Evolutionary conservation across 768 basidiomycete genomes (phyloP), one percentile per base, ranked within the genome.

Genomic region (Pholiota molesta): DNA sequence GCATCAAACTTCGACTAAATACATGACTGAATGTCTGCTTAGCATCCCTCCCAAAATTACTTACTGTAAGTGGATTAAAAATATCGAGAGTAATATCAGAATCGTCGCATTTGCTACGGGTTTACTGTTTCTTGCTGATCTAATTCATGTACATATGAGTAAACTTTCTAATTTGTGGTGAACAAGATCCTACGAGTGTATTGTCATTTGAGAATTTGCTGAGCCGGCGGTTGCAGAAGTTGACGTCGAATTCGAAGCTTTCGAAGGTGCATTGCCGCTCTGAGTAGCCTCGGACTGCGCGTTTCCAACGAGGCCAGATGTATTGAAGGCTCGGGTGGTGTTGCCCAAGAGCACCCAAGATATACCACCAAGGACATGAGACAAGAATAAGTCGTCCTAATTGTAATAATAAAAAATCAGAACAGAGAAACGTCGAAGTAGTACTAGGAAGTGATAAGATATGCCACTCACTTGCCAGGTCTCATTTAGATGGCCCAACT

Each of bases 401-500:
- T 66, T 35, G 21, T 49, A 68, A 57, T 37, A 29, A 54, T 49
- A 68, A 57, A 37, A 29, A 54, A 7, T 52, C 58, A 65, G 44
- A 33, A 52, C 2, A 13, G 17, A 52, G 19, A 52, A 3, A 5
- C 16, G 2, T 52, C 14, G 16, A n/a, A 11, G 35, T 37, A 13
- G 35, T 37, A n/a, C n/a, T n/a, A 37, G 35, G 6, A 13, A 7
- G 11, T 52, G 23, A 51, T 54, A 8, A 11, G n/a, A 21, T n/a
- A 19, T 35, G 29, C 11, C n/a, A 73, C 82, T 60, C 57, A 88
- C 90, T 76, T 83, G 75, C 91, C 91, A 93, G 33, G 90, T 92
- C 68, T 90, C 86, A 67, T 86, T 88, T 56, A 86, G 74, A 71
- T 96, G 94, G 0, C 93, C 93, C 0, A 95, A 63, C 86, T 82